These are phyloP conservation scores for Suhomyces taliae DNA, from an alignment of 1,139 yeast species.

Conservation along the genomic window DNA sequence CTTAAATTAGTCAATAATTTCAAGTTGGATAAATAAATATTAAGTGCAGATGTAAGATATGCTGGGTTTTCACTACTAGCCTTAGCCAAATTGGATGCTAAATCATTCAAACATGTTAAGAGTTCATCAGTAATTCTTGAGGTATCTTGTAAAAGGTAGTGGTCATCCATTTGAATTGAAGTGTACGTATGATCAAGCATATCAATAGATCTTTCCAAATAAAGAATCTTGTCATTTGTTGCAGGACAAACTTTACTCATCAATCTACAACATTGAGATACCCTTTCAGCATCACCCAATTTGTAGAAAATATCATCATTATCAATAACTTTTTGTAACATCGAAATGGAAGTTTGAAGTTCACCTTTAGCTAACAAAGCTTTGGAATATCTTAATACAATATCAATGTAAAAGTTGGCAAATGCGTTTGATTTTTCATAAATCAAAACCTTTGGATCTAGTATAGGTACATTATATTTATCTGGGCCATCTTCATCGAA, in stretches of 20 bases:
- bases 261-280: conserved; percentile 44
- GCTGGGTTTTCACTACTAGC: conserved; percentile 12
- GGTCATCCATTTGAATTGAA: conserved; percentile 26
- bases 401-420: conserved; percentile 47
- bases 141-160: conserved; percentile 26
- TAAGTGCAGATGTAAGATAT: conserved; percentile 27
- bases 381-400: conserved; percentile 43
- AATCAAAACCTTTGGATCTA: conserved; percentile 32
- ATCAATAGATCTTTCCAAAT: conserved; percentile 42
- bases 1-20: conserved; percentile 26
- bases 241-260: conserved; percentile 31
- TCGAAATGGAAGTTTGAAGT: conserved; percentile 30
- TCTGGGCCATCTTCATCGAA: conserved; percentile 27
- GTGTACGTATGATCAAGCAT: conserved; percentile 36
- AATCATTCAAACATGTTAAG: conserved; percentile 31
- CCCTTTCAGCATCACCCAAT: conserved; percentile 47
- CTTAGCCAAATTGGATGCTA: conserved; percentile 36
- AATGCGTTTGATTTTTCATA: conserved; percentile 33
- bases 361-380: conserved; percentile 47
- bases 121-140: conserved; percentile 43
- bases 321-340: conserved; percentile 33
- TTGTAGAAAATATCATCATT: conserved; percentile 40
- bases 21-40: conserved; percentile 41
- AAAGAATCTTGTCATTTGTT: conserved; percentile 28
- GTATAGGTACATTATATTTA: conserved; percentile 35